These are phyloP conservation scores for Trametes cubensis DNA, from an alignment of 768 basidiomycete species.

Conservation along the genomic window DNA sequence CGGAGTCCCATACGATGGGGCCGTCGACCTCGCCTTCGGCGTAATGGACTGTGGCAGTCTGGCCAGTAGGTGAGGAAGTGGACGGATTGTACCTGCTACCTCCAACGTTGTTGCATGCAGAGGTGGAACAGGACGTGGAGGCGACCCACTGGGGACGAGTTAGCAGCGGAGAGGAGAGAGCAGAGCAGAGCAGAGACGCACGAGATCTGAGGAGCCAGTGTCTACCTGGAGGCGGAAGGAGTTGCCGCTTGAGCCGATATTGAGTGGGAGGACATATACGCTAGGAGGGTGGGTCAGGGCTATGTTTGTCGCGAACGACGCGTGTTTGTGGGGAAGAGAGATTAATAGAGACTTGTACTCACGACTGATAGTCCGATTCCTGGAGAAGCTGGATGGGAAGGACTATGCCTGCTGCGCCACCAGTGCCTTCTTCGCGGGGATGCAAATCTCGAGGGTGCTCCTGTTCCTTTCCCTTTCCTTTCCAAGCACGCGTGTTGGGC, in stretches of 20 bases:
- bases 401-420: slow-evolving; percentile 57
- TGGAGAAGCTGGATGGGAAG: slow-evolving; percentile 59
- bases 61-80: slow-evolving; percentile 45
- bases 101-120: slow-evolving; percentile 48
- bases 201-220: slow-evolving; percentile 81
- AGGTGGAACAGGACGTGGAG: slow-evolving; percentile 61
- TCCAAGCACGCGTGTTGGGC: slow-evolving; percentile 21
- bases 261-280: slow-evolving; percentile 64
- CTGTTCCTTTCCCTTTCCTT: slow-evolving; percentile 26
- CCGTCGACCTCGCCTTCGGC: slow-evolving; percentile 61
- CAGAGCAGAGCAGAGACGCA: slow-evolving; percentile 40
- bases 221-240: slow-evolving; percentile 73
- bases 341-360: slow-evolving; percentile 36
- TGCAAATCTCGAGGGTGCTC: not conserved
- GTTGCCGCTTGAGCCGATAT: slow-evolving; percentile 46
- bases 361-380: slow-evolving; percentile 60
- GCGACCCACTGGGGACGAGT: slow-evolving; percentile 65
- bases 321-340: not conserved
- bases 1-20: slow-evolving; percentile 69
- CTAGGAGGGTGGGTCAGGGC: slow-evolving; percentile 37
- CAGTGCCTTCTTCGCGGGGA: slow-evolving; percentile 43
- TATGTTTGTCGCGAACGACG: slow-evolving; percentile 5
- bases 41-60: slow-evolving; percentile 56
- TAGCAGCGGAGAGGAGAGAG: not conserved
- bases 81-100: slow-evolving; percentile 61